Base-by-base conservation (phyloP, 2,329 filamentous ascomycete species). In the Aspergillus pseudotamarii region DNA sequence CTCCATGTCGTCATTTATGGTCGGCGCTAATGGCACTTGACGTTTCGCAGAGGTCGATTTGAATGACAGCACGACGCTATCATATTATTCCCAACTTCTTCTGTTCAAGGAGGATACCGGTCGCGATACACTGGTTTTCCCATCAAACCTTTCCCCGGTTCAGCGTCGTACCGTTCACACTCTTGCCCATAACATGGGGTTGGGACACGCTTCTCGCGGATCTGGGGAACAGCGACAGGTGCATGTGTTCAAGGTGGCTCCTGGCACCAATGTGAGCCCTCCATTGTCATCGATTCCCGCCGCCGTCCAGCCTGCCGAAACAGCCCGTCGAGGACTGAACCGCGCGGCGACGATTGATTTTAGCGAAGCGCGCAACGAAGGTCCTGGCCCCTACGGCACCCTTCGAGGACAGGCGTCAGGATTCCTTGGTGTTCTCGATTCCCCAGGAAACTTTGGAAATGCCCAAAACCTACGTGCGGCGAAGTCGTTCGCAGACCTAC, bases 301-400 rank as follows among this genome's bases (percentile, higher is more conserved):
- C 66, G 84, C 87, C 1, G 88, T 88, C 61, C 89, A 91, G 63
- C 87, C 88, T 26, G 83, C 89, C 57, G 92, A 96, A 67, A 88
- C 91, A 61, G 89, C 93, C 70, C 90, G 94, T 69, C 91, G 94
- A 64, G 91, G 90, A 5, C 83, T 99, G 41, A 97, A 93, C 81
- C 90, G 95, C 66, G 94, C 95, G 19, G 95, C 95, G n/a, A 98
- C 95, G 2, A 97, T 96, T 69, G 95, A 98, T 78, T 98, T 98
- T 78, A 93, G 92, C 68, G 91, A 93, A 66, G 88, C 91, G 58
- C 86, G 91, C 59, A 91, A 90, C 65, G 89, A 91, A 26, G 89
- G 89, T 23, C 84, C 84, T 56, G 88, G 86, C 68, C 90, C 90
- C 68, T 94, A 93, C 68, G 89, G 89, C 71, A 87, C 91, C 2